These are phyloP conservation scores for Thelonectria blattea DNA, from an alignment of 2,329 filamentous ascomycete species.

Conservation along the genomic window DNA sequence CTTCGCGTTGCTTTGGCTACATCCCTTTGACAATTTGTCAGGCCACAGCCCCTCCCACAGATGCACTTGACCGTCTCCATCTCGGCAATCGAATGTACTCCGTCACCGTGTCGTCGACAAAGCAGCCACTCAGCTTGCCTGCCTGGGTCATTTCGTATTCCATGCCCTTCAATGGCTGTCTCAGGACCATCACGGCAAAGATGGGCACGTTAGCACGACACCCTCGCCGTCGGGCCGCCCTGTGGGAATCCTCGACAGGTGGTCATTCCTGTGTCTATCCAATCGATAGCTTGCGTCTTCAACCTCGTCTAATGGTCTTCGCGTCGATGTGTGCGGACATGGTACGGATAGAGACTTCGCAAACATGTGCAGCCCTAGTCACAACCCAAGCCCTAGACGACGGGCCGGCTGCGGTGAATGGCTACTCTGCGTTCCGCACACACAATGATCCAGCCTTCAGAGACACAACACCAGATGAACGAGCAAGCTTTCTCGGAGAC, in stretches of 20 bases:
- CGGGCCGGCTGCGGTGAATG: not conserved
- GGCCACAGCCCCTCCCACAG: conserved; percentile 9
- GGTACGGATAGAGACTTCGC: not conserved
- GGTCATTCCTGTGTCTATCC: not conserved
- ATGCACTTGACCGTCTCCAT: conserved; percentile 16
- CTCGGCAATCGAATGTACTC: conserved; percentile 14
- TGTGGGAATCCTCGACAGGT: conserved; percentile 21
- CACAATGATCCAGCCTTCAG: not conserved
- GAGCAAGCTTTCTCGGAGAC: not conserved
- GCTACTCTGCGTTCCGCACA: not conserved
- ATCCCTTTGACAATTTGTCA: conserved; percentile 12
- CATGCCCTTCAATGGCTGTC: conserved; percentile 7
- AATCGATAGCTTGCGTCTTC: conserved; percentile 6
- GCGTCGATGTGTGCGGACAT: conserved; percentile 12
- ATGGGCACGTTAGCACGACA: conserved; percentile 9
- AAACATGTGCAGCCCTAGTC: not conserved
- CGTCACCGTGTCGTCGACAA: conserved; percentile 8
- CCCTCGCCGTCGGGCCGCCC: conserved; percentile 31
- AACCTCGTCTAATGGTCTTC: conserved; percentile 5
- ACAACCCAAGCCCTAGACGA: not conserved
- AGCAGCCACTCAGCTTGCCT: conserved; percentile 11
- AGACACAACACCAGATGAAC: conserved; percentile 4
- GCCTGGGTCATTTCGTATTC: conserved; percentile 1
- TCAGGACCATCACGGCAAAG: conserved; percentile 1
- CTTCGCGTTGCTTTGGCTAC: conserved; percentile 6